Evolutionary conservation across 2,329 filamentous ascomycete species (phyloP).

Genomic region (Botrytis cinerea): DNA sequence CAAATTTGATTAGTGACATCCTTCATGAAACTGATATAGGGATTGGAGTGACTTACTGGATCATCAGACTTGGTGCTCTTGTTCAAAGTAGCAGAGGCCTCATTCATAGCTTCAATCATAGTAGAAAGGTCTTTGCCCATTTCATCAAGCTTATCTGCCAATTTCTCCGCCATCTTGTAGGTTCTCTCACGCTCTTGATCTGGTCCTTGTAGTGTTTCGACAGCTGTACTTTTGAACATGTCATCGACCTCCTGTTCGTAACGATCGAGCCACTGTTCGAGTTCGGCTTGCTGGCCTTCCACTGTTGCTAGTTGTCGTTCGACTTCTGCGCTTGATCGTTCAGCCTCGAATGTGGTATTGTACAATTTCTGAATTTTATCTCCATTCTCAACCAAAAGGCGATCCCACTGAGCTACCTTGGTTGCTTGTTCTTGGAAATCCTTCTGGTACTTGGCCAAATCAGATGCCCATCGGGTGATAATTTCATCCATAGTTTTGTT

Average conservation of each 20-base stretch:
- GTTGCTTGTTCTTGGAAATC: slow-evolving; percentile 90
- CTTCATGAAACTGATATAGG: neutral
- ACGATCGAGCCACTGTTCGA: slow-evolving; percentile 82
- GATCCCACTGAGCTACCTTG: slow-evolving; percentile 85
- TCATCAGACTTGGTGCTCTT: slow-evolving; percentile 88
- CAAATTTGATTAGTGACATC: slow-evolving; percentile 26
- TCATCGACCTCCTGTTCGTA: slow-evolving; percentile 92
- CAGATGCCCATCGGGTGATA: slow-evolving; percentile 93
- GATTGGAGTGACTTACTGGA: slow-evolving; percentile 60
- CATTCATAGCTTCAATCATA: slow-evolving; percentile 99
- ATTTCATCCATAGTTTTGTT: slow-evolving; percentile 99
- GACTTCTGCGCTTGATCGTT: slow-evolving; percentile 89
- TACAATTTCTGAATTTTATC: slow-evolving; percentile 95
- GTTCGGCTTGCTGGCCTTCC: slow-evolving; percentile 89
- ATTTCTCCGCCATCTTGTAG: slow-evolving; percentile 92
- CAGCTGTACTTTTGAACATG: slow-evolving; percentile 77
- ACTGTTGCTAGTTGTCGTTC: slow-evolving; percentile 88
- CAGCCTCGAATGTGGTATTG: slow-evolving; percentile 87
- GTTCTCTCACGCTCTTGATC: slow-evolving; percentile 96
- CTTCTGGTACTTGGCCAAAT: slow-evolving; percentile 94
- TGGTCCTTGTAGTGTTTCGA: slow-evolving; percentile 80
- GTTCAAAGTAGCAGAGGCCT: slow-evolving; percentile 83
- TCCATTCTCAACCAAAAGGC: slow-evolving; percentile 87
- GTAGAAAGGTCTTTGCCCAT: slow-evolving; percentile 90
- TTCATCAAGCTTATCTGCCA: slow-evolving; percentile 86